Evolutionary conservation across 2,329 filamentous ascomycete genomes (phyloP).

Genomic region (Cladosporium sp.): DNA sequence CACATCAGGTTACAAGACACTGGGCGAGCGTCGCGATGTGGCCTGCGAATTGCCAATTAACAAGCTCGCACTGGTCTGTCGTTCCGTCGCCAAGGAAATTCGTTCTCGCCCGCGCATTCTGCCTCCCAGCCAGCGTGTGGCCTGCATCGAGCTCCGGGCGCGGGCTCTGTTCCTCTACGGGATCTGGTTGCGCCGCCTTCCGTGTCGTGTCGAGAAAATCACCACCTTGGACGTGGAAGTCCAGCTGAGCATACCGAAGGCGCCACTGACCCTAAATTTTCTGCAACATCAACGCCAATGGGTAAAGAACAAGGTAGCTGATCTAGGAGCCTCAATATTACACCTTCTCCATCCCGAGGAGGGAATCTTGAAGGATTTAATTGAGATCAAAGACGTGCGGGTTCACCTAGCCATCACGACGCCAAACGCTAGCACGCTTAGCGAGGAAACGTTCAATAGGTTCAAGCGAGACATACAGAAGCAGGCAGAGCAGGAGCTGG

Average conservation of each 20-base stretch:
- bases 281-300: neutral
- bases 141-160: conserved; percentile 23
- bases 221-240: neutral
- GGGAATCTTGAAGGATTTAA: neutral
- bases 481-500: neutral
- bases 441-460: neutral
- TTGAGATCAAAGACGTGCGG: neutral
- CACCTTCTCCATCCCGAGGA: neutral
- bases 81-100: conserved; percentile 24
- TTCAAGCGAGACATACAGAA: neutral
- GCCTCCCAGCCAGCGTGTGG: conserved; percentile 18
- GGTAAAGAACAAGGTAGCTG: neutral
- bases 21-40: neutral
- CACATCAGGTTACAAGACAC: neutral
- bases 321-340: neutral
- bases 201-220: conserved; percentile 18
- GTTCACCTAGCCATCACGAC: neutral
- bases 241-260: neutral
- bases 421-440: neutral
- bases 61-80: conserved; percentile 27
- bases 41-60: neutral
- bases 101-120: conserved; percentile 1
- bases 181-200: conserved; percentile 25
- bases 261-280: neutral
- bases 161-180: conserved; percentile 20